These are phyloP conservation scores for Solanum aculeatissimum DNA, from an alignment of 305 asterid genomes.

Conservation along the genomic window DNA sequence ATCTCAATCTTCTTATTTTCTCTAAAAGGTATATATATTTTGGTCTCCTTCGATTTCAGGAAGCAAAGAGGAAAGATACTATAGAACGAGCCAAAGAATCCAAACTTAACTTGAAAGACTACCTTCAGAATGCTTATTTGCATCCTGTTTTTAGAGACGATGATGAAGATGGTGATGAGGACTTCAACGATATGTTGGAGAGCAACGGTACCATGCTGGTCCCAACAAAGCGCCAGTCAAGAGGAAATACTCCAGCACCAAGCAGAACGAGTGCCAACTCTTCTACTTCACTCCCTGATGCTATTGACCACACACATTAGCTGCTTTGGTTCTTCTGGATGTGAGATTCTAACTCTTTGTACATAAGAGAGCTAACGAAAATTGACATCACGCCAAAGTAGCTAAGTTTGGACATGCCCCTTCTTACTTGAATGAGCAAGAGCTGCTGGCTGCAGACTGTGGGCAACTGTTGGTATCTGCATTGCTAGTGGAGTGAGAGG, in stretches of 20 bases:
- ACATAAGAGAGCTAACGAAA: background rate
- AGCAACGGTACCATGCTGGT: constrained; percentile 23
- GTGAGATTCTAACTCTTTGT: background rate
- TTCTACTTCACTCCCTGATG: constrained; percentile 5
- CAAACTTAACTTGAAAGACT: constrained; percentile 48
- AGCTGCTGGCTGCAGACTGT: background rate
- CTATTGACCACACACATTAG: background rate
- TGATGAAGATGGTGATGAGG: constrained; percentile 20
- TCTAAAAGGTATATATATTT: background rate
- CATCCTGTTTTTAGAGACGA: constrained; percentile 73
- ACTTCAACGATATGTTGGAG: constrained; percentile 5
- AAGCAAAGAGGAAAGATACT: constrained; percentile 91
- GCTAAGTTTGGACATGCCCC: background rate
- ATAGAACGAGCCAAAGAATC: constrained; percentile 74
- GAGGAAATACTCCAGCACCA: constrained; percentile 49
- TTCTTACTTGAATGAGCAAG: background rate
- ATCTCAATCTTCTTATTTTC: background rate
- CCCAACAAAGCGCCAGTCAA: constrained; percentile 53
- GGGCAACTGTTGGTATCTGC: background rate
- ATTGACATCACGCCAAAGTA: background rate
- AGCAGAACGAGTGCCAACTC: constrained; percentile 46
- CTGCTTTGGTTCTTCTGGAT: background rate
- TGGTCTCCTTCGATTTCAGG: constrained; percentile 29
- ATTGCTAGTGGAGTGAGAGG: background rate
- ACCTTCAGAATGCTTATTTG: constrained; percentile 52